Base-by-base conservation (phyloP, 805 yeast genomes). In the Candida ficus region DNA sequence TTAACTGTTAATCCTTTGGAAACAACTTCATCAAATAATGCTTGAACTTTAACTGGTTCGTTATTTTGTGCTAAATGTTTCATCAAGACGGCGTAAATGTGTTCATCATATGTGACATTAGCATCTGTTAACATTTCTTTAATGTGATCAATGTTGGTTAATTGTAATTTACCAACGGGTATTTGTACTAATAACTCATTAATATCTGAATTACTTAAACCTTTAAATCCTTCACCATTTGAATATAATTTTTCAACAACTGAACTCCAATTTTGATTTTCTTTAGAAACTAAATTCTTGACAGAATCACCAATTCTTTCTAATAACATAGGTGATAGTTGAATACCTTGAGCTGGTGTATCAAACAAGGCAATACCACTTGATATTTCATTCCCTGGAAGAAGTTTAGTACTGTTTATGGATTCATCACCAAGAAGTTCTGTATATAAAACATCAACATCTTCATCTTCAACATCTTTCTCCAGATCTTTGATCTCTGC, bases 181-280 rank as follows among this genome's bases (percentile, higher is more conserved):
- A 74, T 68, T 16, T 49, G 55, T 12, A 49, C 43, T 0, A 73
- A 49, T 28, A 75, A 61, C 26, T 50, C 46, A 16, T 58, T 53
- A 4, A 68, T 54, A 12, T 66, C 72, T 9, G 39, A 27, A 10
- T 50, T 43, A 0, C 58, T 20, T 2, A 73, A 25, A 4, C 47
- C 67, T 12, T 32, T 25, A 28, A 74, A 60, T 0, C 76, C 73
- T 5, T 64, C 66, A 7, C 56, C 49, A 5, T 44, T 47, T 3
- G 42, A 9, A 10, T 39, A 19, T 4, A 58, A 28, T 12, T 54
- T 49, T 2, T 31, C 4, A 1, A 60, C 41, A 3, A 72, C 64
- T 33, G 61, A 42, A 4, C 50, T 46, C 80, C 80, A 75, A 47
- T 73, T 64, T 43, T 69, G 73, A 37, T 58, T 47, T 5, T 63